phyloP scores from a whole-genome alignment of 2,329 filamentous ascomycete genomes.

The Geoglossum cookeanum region DNA sequence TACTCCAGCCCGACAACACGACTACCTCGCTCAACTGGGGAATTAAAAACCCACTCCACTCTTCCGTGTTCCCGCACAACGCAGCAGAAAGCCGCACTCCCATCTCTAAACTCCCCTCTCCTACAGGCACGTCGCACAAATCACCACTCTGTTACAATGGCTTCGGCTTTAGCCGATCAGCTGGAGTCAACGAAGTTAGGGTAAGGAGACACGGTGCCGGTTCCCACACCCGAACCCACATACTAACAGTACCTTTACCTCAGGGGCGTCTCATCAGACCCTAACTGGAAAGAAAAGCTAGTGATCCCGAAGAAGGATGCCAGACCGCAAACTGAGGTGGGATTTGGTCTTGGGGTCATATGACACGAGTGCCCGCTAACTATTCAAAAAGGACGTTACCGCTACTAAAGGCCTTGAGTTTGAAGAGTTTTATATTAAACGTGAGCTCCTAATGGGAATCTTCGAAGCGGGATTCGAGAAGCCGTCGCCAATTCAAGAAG shows the following conservation, averaged over 20 bases:
- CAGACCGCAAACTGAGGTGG: conserved; percentile 30
- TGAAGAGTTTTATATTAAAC: conserved; percentile 88
- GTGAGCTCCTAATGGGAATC: conserved; percentile 94
- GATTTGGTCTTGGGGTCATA: conserved; percentile 6
- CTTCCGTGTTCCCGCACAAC: neutral
- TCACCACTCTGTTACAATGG: conserved; percentile 15
- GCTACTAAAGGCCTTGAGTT: conserved; percentile 96
- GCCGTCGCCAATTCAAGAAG: conserved; percentile 97
- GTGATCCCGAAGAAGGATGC: conserved; percentile 28
- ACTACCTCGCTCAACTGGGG: neutral
- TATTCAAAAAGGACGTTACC: conserved; percentile 61
- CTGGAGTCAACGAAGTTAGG: conserved; percentile 25
- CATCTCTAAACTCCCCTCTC: neutral
- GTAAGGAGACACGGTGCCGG: conserved; percentile 13
- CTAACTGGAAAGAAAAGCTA: conserved; percentile 26
- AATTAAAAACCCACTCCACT: neutral
- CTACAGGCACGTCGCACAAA: neutral
- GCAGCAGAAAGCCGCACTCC: neutral
- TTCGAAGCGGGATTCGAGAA: conserved; percentile 98
- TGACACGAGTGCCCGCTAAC: neutral
- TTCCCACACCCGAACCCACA: neutral
- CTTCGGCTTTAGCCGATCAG: conserved; percentile 26
- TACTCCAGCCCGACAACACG: neutral
- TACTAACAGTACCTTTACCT: neutral
- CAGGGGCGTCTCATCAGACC: conserved; percentile 8